Conservation (phyloP, 2,329 filamentous ascomycete species). For the Zarea fungicola region DNA sequence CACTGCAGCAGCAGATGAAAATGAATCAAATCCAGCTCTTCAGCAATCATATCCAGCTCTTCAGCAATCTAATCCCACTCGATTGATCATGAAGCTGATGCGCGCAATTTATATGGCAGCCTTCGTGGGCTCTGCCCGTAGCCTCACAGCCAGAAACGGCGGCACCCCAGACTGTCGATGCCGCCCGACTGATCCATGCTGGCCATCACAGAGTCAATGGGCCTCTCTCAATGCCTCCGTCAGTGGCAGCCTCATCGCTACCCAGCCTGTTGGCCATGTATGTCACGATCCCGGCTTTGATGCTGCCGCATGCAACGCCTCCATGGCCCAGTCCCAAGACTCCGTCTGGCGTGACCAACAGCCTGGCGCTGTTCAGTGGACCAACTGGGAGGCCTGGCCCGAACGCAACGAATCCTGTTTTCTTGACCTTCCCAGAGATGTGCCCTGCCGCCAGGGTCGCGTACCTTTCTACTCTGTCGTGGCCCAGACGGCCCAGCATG, state of each 20-base stretch:
- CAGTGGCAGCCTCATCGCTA: conserved; percentile 43
- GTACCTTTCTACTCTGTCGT: conserved; percentile 32
- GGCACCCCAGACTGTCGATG: conserved; percentile 35
- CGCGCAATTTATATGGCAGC: neutral
- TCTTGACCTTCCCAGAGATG: conserved; percentile 22
- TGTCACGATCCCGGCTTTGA: conserved; percentile 45
- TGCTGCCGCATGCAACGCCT: conserved; percentile 32
- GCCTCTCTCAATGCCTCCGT: conserved; percentile 43
- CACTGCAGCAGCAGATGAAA: neutral
- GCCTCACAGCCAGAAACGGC: neutral
- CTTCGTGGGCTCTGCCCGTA: neutral
- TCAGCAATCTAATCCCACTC: neutral
- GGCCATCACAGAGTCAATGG: conserved; percentile 44
- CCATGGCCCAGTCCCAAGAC: conserved; percentile 25
- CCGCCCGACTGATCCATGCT: conserved; percentile 45
- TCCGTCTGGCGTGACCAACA: conserved; percentile 31
- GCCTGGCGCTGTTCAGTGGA: conserved; percentile 30
- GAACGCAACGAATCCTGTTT: conserved; percentile 31
- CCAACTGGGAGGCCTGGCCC: conserved; percentile 35
- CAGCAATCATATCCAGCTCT: neutral
- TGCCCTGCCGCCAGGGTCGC: conserved; percentile 28
- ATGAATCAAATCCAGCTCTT: neutral
- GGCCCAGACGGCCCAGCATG: conserved; percentile 25
- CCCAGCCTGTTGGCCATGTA: conserved; percentile 42
- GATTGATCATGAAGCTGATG: neutral